Conservation (phyloP, 192 early-diverging fungal genomes). For the Umbelopsis ramanniana region DNA sequence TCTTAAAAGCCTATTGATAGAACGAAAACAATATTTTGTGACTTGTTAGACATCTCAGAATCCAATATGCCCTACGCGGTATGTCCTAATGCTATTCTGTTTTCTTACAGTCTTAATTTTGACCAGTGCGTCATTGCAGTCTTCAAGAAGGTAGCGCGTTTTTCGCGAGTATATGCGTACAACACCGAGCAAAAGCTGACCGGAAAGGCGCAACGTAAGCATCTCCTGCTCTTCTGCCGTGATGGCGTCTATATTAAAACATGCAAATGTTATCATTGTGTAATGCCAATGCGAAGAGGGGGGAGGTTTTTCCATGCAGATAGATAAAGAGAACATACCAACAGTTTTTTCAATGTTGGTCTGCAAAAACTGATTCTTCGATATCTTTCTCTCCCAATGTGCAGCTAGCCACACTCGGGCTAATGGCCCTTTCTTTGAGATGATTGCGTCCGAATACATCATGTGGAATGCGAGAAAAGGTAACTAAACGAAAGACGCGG, state of each 20-base stretch:
- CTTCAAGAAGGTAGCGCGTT: constrained; percentile 94
- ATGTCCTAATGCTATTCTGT: not conserved
- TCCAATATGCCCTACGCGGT: too few species aligned
- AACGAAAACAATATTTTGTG: not conserved
- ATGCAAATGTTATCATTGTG: too few species aligned
- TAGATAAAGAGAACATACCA: constrained; percentile 47
- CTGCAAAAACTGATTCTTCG: constrained; percentile 92
- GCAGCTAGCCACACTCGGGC: constrained; percentile 98
- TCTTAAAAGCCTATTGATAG: constrained; percentile 66
- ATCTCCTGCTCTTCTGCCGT: constrained; percentile 80
- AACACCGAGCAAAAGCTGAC: constrained; percentile 95
- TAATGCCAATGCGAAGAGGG: too few species aligned
- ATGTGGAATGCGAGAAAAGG: constrained; percentile 38
- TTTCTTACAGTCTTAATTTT: constrained; percentile 89
- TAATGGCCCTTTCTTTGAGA: constrained; percentile 86
- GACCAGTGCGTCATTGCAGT: constrained; percentile 94
- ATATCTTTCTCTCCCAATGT: constrained; percentile 96
- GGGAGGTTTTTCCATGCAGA: too few species aligned
- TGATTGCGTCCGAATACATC: constrained; percentile 82
- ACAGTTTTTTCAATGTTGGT: constrained; percentile 91
- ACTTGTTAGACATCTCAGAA: too few species aligned
- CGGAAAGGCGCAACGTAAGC: constrained; percentile 92
- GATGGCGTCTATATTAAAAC: constrained; percentile 67
- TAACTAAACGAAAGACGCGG: not conserved
- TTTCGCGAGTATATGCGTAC: constrained; percentile 96